Base-by-base conservation (phyloP, 495 filamentous ascomycete genomes). In the Aspergillus heteromorphus region DNA sequence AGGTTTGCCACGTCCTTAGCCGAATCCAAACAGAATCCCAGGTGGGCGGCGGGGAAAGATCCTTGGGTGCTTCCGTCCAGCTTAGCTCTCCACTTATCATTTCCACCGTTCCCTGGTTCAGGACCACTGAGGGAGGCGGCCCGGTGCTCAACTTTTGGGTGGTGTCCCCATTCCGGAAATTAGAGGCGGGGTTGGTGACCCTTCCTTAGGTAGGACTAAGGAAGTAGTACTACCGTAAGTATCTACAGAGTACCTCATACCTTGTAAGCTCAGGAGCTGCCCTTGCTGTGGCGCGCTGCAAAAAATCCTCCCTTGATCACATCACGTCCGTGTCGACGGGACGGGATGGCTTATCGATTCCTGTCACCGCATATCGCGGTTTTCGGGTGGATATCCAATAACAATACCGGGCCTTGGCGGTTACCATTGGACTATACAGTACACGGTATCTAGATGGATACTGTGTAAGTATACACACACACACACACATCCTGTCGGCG, bases 61-160 rank as follows among this genome's bases (percentile, higher is more conserved):
- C 53, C 49, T 36, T 56, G 58, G 58, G 41, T 51, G 51, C 48
- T 25, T 51, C 53, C 17, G 45, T 17, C 29, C 40, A 54, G 51
- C 53, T 55, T 40, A 54, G 55, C 52, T 58, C 51, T 42, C 55
- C 55, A 62, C 55, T 21, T 23, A 31, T 51, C 45, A 52, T 48
- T 59, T 54, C 54, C 54, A 54, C 45, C 50, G 55, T 55, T 55
- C 49, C n/a, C 48, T 51, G 51, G 48, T 36, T 10, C 40, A 48
- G 30, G 56, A 36, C 45, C 41, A 31, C 54, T 13, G 30, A 21
- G 42, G 21, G 43, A 25, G 51, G 19, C 42, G 40, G 31, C 29
- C 36, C 57, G 43, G 43, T 47, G 53, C 48, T 58, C 50, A 55
- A 54, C 17, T 55, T 45, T 57, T 29, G 43, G 31, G 34, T 14